Conservation (phyloP, 805 yeast genomes). For the Phaffomyces opuntiae region DNA sequence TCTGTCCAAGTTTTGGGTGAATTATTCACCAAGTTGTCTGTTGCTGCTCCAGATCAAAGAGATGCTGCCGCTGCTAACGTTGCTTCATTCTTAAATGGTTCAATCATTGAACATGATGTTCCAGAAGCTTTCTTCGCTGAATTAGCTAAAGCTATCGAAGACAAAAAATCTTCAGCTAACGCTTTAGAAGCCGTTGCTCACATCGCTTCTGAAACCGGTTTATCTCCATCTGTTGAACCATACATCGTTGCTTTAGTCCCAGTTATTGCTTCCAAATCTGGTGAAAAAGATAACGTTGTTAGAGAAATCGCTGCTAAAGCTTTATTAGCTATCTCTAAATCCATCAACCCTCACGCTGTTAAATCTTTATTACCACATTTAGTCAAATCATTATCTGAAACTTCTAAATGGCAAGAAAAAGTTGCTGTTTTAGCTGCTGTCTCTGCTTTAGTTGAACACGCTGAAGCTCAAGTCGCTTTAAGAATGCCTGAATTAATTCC, state of each 20-base stretch:
- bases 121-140: slow-evolving; percentile 82
- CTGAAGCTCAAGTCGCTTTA: slow-evolving; percentile 92
- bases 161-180: slow-evolving; percentile 77
- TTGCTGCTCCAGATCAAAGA: slow-evolving; percentile 80
- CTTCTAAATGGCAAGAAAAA: slow-evolving; percentile 98
- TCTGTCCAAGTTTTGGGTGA: slow-evolving; percentile 77
- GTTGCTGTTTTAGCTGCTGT: slow-evolving; percentile 81
- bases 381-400: slow-evolving; percentile 54
- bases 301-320: slow-evolving; percentile 72
- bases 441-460: slow-evolving; percentile 83
- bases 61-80: slow-evolving; percentile 83
- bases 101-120: slow-evolving; percentile 97
- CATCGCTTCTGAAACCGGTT: slow-evolving; percentile 72
- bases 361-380: slow-evolving; percentile 84
- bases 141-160: slow-evolving; percentile 66
- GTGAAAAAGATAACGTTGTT: slow-evolving; percentile 81
- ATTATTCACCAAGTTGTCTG: slow-evolving; percentile 85
- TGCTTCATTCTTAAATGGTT: slow-evolving; percentile 90
- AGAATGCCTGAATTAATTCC: slow-evolving; percentile 99
- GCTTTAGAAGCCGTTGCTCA: slow-evolving; percentile 80
- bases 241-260: slow-evolving; percentile 73
- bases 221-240: slow-evolving; percentile 95
- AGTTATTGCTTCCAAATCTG: slow-evolving; percentile 68
- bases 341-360: slow-evolving; percentile 89
- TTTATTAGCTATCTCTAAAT: slow-evolving; percentile 66